A percentile compares a stretch with the other conserved stretches of the same genome.
Conservation (phyloP, 75 land plant genomes). For the Chamaecyparis obtusa region DNA sequence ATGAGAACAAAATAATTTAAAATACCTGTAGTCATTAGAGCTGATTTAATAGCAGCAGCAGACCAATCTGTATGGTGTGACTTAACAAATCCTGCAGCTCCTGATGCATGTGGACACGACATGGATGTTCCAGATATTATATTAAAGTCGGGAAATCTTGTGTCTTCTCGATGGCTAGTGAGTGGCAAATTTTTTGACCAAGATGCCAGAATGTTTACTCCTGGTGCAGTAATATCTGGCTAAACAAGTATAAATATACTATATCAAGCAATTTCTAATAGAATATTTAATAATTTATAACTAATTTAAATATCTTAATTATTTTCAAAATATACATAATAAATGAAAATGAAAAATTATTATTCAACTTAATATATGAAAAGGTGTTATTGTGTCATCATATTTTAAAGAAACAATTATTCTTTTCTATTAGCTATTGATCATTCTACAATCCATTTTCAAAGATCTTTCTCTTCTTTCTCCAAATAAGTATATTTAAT, state of each 20-base stretch:
- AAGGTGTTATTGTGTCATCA: too few species aligned
- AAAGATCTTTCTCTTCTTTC: too few species aligned
- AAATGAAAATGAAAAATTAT: not conserved
- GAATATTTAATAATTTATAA: too few species aligned
- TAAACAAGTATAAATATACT: not conserved
- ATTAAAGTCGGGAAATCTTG: slow-evolving; percentile 19
- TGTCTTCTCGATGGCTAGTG: slow-evolving; percentile 7
- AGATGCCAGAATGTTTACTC: slow-evolving; percentile 51
- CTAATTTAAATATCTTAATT: not conserved
- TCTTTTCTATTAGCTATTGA: too few species aligned
- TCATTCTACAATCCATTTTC: too few species aligned
- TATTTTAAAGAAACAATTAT: too few species aligned
- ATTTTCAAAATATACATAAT: not conserved
- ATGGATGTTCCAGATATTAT: slow-evolving; percentile 22
- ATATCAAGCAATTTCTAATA: not conserved
- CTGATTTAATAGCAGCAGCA: slow-evolving; percentile 17
- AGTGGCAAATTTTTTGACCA: slow-evolving; percentile 29
- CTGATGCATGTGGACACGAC: slow-evolving; percentile 50
- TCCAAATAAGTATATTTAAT: too few species aligned
- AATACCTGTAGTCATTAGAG: slow-evolving; percentile 31
- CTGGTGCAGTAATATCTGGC: slow-evolving; percentile 74
- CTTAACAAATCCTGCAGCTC: slow-evolving; percentile 46
- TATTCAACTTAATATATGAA: not conserved
- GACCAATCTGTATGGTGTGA: slow-evolving; percentile 42
- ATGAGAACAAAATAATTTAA: not conserved